Percentiles rank a stretch among this genome's conserved stretches.
Evolutionary conservation across 2,329 filamentous ascomycete species (phyloP).

Genomic region (Colletotrichum neosansevieriae): DNA sequence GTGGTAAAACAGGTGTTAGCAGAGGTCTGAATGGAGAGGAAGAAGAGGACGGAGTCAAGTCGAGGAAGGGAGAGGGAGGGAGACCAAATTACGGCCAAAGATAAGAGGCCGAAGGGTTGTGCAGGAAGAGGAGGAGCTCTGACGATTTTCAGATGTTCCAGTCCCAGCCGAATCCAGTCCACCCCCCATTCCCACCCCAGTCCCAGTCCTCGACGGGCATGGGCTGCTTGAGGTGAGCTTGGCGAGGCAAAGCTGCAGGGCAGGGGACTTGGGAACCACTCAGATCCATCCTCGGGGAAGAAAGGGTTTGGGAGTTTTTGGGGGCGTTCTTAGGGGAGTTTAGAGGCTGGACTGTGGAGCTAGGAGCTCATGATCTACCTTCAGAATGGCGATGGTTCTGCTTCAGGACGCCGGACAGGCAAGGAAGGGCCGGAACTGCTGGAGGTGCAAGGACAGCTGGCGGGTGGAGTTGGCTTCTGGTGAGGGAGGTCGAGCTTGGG

Average conservation of each 20-base stretch:
- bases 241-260: slow-evolving; percentile 8
- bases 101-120: slow-evolving; percentile 9
- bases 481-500: not conserved
- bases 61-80: not conserved
- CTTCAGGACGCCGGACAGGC: slow-evolving; percentile 27
- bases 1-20: not conserved
- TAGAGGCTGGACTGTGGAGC: slow-evolving; percentile 28
- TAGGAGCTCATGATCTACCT: slow-evolving; percentile 40
- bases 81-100: not conserved
- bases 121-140: slow-evolving; percentile 26
- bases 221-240: slow-evolving; percentile 16
- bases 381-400: slow-evolving; percentile 36
- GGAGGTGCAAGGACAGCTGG: not conserved
- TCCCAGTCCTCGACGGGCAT: slow-evolving; percentile 12
- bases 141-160: slow-evolving; percentile 40
- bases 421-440: not conserved
- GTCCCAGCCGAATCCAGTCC: slow-evolving; percentile 14
- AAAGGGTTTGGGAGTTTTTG: slow-evolving; percentile 4
- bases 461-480: not conserved
- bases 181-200: not conserved
- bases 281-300: not conserved
- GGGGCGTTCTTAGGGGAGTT: slow-evolving; percentile 8
- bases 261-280: not conserved
- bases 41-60: not conserved
- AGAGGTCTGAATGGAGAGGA: not conserved